Percentiles rank a stretch among this genome's conserved stretches.
phyloP scores from a whole-genome alignment of 345 rosid genomes.

The Trapa incisa region DNA sequence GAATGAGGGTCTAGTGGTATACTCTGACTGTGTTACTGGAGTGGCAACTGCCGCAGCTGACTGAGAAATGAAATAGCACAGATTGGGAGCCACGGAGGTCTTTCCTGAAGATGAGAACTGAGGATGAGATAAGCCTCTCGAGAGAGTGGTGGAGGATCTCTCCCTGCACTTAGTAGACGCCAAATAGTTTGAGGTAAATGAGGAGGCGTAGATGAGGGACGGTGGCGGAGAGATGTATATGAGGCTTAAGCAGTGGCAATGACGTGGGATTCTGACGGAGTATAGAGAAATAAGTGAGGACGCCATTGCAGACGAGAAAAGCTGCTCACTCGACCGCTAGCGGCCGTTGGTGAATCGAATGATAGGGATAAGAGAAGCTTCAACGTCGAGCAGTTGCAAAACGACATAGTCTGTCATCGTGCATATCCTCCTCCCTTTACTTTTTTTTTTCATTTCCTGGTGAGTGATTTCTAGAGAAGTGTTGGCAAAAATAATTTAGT shows the following conservation, averaged over 20 bases:
- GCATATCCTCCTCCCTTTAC: too few species aligned
- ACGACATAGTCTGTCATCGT: too few species aligned
- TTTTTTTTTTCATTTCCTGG: too few species aligned
- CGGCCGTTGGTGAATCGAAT: too few species aligned
- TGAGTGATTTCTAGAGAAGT: too few species aligned
- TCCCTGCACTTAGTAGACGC: conserved; percentile 13
- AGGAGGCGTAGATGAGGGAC: conserved; percentile 7
- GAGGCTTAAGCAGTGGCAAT: conserved; percentile 25
- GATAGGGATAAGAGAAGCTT: too few species aligned
- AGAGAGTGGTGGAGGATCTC: conserved; percentile 20
- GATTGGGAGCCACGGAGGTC: conserved; percentile 30
- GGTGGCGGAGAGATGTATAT: conserved; percentile 19
- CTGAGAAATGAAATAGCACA: conserved; percentile 48
- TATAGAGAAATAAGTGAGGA: conserved; percentile 55
- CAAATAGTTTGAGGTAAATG: conserved; percentile 10
- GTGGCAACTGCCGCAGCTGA: conserved; percentile 32
- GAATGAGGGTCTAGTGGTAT: conserved; percentile 18
- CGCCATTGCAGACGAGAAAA: conserved; percentile 33
- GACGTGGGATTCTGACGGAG: conserved; percentile 29
- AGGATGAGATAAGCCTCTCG: conserved; percentile 39
- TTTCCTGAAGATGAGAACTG: conserved; percentile 12
- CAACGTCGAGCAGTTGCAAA: too few species aligned
- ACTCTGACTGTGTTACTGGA: conserved; percentile 41
- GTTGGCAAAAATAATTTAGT: too few species aligned
- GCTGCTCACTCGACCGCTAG: too few species aligned